These are phyloP conservation scores for Arthrobotrys musiformis DNA, from an alignment of 2,329 filamentous ascomycete species.

Conservation along the genomic window DNA sequence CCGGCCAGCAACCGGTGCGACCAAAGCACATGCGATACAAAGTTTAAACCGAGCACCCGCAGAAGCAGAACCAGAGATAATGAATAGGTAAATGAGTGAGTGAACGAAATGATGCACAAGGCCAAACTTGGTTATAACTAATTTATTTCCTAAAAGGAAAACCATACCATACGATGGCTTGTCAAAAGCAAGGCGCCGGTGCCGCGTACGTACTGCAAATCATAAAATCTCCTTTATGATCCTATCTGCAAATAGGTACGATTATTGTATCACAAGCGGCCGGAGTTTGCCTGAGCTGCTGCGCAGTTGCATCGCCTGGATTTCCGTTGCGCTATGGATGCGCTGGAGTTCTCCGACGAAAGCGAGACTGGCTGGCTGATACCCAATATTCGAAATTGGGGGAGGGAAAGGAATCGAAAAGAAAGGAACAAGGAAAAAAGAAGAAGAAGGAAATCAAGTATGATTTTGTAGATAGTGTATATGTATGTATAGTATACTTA, in stretches of 20 bases:
- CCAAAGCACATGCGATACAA: constrained; percentile 49
- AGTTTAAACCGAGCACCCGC: constrained; percentile 44
- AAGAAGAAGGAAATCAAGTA: neutral
- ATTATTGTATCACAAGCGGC: constrained; percentile 9
- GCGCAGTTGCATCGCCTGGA: constrained; percentile 29
- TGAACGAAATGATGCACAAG: constrained; percentile 16
- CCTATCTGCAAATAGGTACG: constrained; percentile 3
- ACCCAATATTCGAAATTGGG: neutral
- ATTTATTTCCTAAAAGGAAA: constrained; percentile 9
- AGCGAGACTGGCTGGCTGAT: constrained; percentile 11
- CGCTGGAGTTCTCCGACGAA: constrained; percentile 10
- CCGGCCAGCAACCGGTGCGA: constrained; percentile 13
- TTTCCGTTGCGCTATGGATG: constrained; percentile 20
- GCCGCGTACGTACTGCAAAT: constrained; percentile 27
- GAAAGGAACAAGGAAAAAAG: neutral
- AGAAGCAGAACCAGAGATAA: constrained; percentile 15
- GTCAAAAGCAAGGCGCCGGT: constrained; percentile 16
- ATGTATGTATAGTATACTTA: too few species aligned
- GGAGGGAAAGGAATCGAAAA: neutral
- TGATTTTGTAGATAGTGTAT: neutral
- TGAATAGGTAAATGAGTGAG: neutral
- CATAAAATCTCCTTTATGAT: constrained; percentile 35
- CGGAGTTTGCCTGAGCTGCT: constrained; percentile 22
- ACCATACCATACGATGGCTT: neutral
- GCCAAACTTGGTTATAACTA: constrained; percentile 9